Conservation (phyloP, 2,329 filamentous ascomycete species). For the Ilyonectria sp. region DNA sequence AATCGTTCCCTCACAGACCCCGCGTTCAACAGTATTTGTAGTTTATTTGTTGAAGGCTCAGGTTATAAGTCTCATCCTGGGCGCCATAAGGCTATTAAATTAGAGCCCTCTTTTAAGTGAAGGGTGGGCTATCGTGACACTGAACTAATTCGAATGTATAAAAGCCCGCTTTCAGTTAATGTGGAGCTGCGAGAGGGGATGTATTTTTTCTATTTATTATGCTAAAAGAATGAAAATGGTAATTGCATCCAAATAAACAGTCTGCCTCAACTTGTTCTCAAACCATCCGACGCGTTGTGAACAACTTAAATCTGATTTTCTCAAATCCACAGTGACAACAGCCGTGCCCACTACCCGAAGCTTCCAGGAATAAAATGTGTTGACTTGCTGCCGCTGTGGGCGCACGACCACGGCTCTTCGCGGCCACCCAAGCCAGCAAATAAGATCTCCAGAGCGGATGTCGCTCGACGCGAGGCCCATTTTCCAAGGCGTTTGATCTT, state of each 20-base stretch:
- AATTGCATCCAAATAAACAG: constrained; percentile 7
- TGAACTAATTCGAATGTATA: too few relatives aligned
- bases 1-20: too few relatives aligned
- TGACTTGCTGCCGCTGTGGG: too few relatives aligned
- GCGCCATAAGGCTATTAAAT: too few relatives aligned
- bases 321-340: constrained; percentile 9
- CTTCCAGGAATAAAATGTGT: not conserved
- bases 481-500: constrained; percentile 11
- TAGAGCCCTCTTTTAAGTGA: too few relatives aligned
- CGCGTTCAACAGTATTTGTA: too few relatives aligned
- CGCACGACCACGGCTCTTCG: constrained; percentile 16
- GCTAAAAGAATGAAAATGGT: constrained; percentile 14
- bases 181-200: too few relatives aligned
- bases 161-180: too few relatives aligned
- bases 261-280: not conserved
- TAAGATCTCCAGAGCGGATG: not conserved
- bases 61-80: too few relatives aligned
- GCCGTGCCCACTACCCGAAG: constrained; percentile 14
- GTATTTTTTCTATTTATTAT: too few relatives aligned
- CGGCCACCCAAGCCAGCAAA: constrained; percentile 8
- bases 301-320: not conserved
- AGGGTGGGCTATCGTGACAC: too few relatives aligned
- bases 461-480: constrained; percentile 10
- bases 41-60: too few relatives aligned
- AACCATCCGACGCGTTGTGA: not conserved